Percentiles rank a stretch among this genome's conserved stretches.
Conservation (phyloP, 305 asterid species). For the Withania somnifera region DNA sequence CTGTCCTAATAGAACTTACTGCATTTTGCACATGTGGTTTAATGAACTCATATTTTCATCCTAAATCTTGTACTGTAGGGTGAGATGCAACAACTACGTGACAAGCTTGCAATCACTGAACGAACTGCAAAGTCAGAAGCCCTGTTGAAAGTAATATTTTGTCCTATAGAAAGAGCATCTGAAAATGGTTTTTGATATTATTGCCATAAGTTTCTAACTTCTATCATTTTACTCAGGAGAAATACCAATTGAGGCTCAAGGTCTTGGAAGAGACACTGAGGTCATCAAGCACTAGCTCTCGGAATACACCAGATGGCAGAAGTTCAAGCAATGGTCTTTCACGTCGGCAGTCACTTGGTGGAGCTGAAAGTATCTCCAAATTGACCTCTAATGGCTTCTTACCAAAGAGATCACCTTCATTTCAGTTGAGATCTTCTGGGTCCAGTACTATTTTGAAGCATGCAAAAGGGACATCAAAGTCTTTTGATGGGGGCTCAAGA, state of each 20-base stretch:
- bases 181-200: background rate
- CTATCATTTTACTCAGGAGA: slow-evolving; percentile 45
- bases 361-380: slow-evolving; percentile 77
- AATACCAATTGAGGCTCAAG: slow-evolving; percentile 64
- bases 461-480: slow-evolving; percentile 96
- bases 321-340: slow-evolving; percentile 63
- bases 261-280: slow-evolving; percentile 91
- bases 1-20: background rate
- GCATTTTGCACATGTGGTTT: background rate
- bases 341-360: slow-evolving; percentile 92
- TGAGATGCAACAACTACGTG: slow-evolving; percentile 91
- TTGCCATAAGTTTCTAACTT: background rate
- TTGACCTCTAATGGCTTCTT: slow-evolving; percentile 73
- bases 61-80: slow-evolving; percentile 37
- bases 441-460: slow-evolving; percentile 80
- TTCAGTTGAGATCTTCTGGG: slow-evolving; percentile 76
- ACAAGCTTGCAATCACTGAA: slow-evolving; percentile 78
- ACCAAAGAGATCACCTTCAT: slow-evolving; percentile 91
- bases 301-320: slow-evolving; percentile 51
- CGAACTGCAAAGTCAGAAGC: slow-evolving; percentile 91
- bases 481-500: slow-evolving; percentile 93
- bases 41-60: background rate
- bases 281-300: slow-evolving; percentile 47
- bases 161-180: background rate
- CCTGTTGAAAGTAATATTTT: slow-evolving; percentile 52